phyloP scores from a whole-genome alignment of 2,329 filamentous ascomycete genomes.

The Aspergillus pseudoviridinutans region DNA sequence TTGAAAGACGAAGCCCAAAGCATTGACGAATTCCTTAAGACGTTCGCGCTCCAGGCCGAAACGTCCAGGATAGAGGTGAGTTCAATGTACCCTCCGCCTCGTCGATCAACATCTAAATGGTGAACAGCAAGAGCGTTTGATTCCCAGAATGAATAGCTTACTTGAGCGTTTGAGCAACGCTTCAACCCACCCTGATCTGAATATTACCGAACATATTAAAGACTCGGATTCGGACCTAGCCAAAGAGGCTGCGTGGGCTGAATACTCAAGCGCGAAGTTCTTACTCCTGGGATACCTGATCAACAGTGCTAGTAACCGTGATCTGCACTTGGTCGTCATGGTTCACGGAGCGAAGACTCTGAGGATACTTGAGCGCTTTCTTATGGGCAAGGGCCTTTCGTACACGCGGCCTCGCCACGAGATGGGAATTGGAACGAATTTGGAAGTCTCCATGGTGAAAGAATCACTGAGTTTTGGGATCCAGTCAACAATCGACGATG shows the following conservation, averaged over 20 bases:
- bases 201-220: conserved; percentile 37
- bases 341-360: conserved; percentile 33
- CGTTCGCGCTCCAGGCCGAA: conserved; percentile 12
- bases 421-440: conserved; percentile 25
- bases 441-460: conserved; percentile 36
- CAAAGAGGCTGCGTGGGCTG: conserved; percentile 43
- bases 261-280: conserved; percentile 47
- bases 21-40: conserved; percentile 28
- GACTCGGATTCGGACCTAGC: conserved; percentile 29
- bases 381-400: conserved; percentile 38
- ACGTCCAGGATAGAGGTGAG: conserved; percentile 24
- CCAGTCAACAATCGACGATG: conserved; percentile 27
- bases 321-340: conserved; percentile 40
- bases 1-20: conserved; percentile 25
- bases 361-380: conserved; percentile 40
- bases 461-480: conserved; percentile 35
- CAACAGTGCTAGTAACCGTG: conserved; percentile 29
- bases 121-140: conserved; percentile 21
- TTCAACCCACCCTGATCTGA: conserved; percentile 43
- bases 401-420: conserved; percentile 29
- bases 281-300: conserved; percentile 42
- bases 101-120: conserved; percentile 12
- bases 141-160: conserved; percentile 32
- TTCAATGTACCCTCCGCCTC: not conserved
- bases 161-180: conserved; percentile 40